Evolutionary conservation across 805 yeast genomes (phyloP), one percentile per base, ranked within the genome.

Genomic region (Jamesozyma spencerorum): DNA sequence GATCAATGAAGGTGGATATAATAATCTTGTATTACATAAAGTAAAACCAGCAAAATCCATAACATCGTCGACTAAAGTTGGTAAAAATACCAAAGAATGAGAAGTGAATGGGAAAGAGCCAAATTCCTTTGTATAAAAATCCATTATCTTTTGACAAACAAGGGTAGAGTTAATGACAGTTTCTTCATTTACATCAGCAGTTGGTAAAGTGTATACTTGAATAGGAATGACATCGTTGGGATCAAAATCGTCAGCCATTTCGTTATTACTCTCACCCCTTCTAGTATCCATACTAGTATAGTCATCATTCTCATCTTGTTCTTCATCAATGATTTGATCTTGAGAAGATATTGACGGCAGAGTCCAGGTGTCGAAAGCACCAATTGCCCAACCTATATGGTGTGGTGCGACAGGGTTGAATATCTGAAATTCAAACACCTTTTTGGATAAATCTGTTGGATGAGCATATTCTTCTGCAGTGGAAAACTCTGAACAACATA

Each of bases 361-460:
- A n/a, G 42, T 48, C 55, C 65, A 22, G 63, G 74, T 74, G 32
- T 79, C 79, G 58, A 90, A 92, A 2, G 95, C 81, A 0, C 97
- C 98, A 3, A 87, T 75, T 0, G 95, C 88, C 80, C 94, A 92
- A 0, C 97, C 97, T 17, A 92, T 70, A 60, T 90, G 97, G 50
- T 88, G 97, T 1, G 98, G 85, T 29, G 94, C 81, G 1, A 86
- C 82, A 1, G 97, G 95, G 41, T 80, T 84, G 54, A 79, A 80
- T 7, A 85, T 65, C 13, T 80, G 77, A 69, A 79, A 90, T 17
- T 77, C 70, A 37, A 75, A 86, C 1, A 80, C 69, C 50, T 87
- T 90, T 55, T 85, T 85, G 3, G 81, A 70, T 28, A 74, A 58
- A 57, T 87, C 94, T 4, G 75, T 67, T 0, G 87, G 79, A 53